Conservation (phyloP, 2,329 filamentous ascomycete species). For the Alternaria brassicae region DNA sequence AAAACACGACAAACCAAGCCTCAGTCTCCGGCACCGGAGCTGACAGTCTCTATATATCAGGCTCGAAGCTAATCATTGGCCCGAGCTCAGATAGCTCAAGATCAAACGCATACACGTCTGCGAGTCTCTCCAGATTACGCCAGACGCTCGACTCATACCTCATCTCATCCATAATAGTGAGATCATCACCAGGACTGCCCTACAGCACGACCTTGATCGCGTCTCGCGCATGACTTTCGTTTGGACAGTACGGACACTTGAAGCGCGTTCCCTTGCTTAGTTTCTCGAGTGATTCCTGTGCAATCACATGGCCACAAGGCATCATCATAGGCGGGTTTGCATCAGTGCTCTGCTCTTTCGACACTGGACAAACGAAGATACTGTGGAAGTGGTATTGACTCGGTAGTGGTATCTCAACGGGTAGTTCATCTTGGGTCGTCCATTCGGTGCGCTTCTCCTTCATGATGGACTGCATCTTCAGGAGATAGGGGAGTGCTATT, state of each 20-base stretch:
- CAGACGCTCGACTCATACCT: not conserved
- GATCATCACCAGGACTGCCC: not conserved
- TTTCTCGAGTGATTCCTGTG: conserved; percentile 79
- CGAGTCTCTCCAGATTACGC: not conserved
- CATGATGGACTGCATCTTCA: conserved; percentile 89
- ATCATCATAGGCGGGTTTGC: conserved; percentile 96
- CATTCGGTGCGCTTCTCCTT: conserved; percentile 90
- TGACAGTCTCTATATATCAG: not conserved
- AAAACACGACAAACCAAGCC: not conserved
- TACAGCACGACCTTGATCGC: conserved; percentile 57
- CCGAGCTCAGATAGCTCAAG: not conserved
- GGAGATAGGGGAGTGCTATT: conserved; percentile 85
- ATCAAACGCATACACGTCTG: not conserved
- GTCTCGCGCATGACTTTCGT: conserved; percentile 78
- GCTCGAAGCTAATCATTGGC: not conserved
- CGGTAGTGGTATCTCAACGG: conserved; percentile 74
- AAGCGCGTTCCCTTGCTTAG: conserved; percentile 81
- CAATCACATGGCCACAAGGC: conserved; percentile 93
- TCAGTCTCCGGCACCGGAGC: not conserved
- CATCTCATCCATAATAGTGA: not conserved
- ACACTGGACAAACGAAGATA: conserved; percentile 97
- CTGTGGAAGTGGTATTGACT: conserved; percentile 80
- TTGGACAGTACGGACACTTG: conserved; percentile 97
- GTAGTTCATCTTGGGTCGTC: conserved; percentile 89
- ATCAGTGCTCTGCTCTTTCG: conserved; percentile 94